A percentile compares a stretch with the other conserved stretches of the same genome.
Conservation (phyloP, 2,329 filamentous ascomycete species). For the Neonectria magnoliae region DNA sequence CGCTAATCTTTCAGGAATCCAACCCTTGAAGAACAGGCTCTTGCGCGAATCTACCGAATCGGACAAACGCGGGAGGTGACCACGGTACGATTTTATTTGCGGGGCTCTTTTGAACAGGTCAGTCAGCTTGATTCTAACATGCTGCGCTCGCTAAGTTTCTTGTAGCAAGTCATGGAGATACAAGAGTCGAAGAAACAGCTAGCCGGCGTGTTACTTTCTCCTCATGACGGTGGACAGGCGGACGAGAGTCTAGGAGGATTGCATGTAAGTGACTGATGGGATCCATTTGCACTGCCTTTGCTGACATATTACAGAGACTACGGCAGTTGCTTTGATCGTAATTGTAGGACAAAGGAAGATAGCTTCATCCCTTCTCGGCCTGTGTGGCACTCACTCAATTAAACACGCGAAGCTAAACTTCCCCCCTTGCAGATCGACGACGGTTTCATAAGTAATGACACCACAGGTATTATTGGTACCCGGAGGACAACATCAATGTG, state of each 20-base stretch:
- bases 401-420: background rate
- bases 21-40: constrained; percentile 55
- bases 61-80: constrained; percentile 50
- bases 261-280: constrained; percentile 2
- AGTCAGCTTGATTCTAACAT: background rate
- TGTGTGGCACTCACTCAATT: background rate
- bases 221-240: background rate
- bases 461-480: constrained; percentile 35
- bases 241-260: constrained; percentile 7
- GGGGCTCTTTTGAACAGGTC: constrained; percentile 52
- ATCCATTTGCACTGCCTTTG: background rate
- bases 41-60: constrained; percentile 51
- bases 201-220: constrained; percentile 9
- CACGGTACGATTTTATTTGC: constrained; percentile 50
- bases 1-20: constrained; percentile 48
- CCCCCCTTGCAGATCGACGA: background rate
- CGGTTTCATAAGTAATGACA: background rate
- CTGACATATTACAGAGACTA: background rate
- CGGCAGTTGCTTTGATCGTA: background rate
- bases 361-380: background rate
- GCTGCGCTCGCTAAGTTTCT: fast-evolving
- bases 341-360: background rate
- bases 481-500: constrained; percentile 40
- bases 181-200: constrained; percentile 31
- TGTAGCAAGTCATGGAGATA: constrained; percentile 25